Base-by-base conservation (phyloP, 208 protist genomes). In the Leishmania lainsoni region DNA sequence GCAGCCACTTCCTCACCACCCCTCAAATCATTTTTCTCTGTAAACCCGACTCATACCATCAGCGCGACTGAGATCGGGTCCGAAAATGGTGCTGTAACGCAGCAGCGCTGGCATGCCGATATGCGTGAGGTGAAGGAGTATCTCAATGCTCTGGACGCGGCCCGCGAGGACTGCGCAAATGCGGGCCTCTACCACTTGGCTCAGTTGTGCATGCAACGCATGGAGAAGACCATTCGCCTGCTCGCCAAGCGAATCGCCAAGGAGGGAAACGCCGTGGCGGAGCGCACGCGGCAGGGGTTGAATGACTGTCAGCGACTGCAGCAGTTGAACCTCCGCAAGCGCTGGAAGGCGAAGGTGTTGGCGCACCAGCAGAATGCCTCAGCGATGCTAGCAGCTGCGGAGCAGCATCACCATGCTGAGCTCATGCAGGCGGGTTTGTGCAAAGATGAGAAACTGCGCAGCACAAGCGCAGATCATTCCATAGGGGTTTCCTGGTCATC, bases 181-280 rank as follows among this genome's bases (percentile, higher is more conserved):
- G 68, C 61, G 14, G 91, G 91, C 17, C 59, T 84, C 16, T 92
- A 82, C 76, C 69, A 51, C 42, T 77, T 82, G 16, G 91, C 91
- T 29, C 80, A 91, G 66, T 68, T 70, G 63, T 94, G 91, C 81
- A 51, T 92, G 45, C 85, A 87, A 42, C 81, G 84, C 48, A 92
- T 92, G 79, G 77, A 90, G 45, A 88, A 91, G 49, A 68, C 82
- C 5, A 82, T 91, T 54, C 84, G 85, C 42, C 71, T 86, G 29
- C 90, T 91, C 32, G 89, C 85, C n/a, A 80, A 81, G 58, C 84
- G 85, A 35, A 54, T 91, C 68, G 77, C 80, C 75, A 66, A 52
- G 5, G 78, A 91, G 76, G 81, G 81, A 32, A 80, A 77, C 76
- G 68, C 22, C 42, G 80, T 68, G 78, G 89, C 83, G 45, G 61